Evolutionary conservation across 2,329 filamentous ascomycete species (phyloP).

Genomic region (Immersiporthe knoxdaviesiana): DNA sequence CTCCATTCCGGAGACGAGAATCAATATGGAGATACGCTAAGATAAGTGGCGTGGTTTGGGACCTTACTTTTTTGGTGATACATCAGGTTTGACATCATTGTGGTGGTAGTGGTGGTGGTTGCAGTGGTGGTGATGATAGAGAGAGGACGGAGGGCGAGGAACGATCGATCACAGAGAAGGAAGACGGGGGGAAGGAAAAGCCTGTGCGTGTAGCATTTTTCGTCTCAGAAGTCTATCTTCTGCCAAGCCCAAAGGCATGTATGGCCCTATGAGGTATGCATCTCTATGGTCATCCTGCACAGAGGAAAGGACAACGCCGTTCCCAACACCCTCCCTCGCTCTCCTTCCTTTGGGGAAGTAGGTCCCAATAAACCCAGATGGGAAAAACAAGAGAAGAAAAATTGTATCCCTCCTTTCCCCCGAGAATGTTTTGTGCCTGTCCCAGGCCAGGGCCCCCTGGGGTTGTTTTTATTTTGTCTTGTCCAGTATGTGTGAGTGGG

Average conservation of each 20-base stretch:
- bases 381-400: neutral
- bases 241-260: conserved; percentile 19
- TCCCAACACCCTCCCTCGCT: neutral
- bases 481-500: neutral
- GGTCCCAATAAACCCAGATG: neutral
- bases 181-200: too few relatives aligned
- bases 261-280: conserved; percentile 23
- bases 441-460: neutral
- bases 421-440: conserved; percentile 10
- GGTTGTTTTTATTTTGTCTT: neutral
- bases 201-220: conserved; percentile 13
- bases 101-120: neutral
- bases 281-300: conserved; percentile 25
- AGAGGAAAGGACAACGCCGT: conserved; percentile 22
- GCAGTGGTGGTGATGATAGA: neutral
- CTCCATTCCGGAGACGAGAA: neutral
- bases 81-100: neutral
- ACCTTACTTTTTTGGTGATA: neutral
- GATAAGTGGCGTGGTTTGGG: neutral
- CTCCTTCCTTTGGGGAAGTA: neutral
- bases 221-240: conserved; percentile 23
- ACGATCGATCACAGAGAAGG: neutral
- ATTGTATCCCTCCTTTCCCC: neutral
- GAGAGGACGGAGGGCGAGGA: too few relatives aligned
- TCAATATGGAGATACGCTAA: neutral